Base-by-base conservation (phyloP, 345 rosid species). In the Heritiera fomes region DNA sequence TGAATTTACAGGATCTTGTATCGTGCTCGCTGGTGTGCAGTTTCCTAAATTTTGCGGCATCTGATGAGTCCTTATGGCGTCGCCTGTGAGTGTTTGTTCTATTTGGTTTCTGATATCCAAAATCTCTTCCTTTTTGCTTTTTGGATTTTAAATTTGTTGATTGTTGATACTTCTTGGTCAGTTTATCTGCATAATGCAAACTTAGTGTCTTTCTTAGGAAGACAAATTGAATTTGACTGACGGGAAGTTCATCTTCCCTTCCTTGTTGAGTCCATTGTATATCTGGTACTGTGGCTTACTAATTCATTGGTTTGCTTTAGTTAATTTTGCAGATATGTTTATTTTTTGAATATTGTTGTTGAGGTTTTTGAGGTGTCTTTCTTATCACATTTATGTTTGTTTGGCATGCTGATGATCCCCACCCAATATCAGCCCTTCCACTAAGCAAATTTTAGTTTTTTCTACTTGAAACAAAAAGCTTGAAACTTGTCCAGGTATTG, bases 1-100 rank as follows among this genome's bases (percentile, higher is more conserved):
- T 75, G 34, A 43, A 32, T 30, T 77, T 46, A 32, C 87, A 93
- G 99, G 99, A 95, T 88, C 98, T 95, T 69, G 81, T 95, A 67
- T 86, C 98, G 7, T 93, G 99, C 80, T 90, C 98, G 28, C 80
- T 87, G 84, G 97, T 86, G 23, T 95, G 98, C 83, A 95, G 84
- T 83, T 92, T 87, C 81, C 84, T 95, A 63, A 91, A 85, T 77
- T 84, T 52, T 76, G 98, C 94, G 50, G 97, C 98, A 7, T 84
- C 94, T 46, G 99, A 95, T 77, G 99, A 95, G 84, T 89, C 96
- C 80, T 81, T 95, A 63, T 95, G 99, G 99, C 96, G 94, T 77
- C 98, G 97, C 77, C 82, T 95, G 98, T 95, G 81, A 90, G 97
- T 85, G 9, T 11, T 76, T 63, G 17, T 12, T 32, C 46, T 52